These are phyloP conservation scores for Amoebophrya sp. DNA, from an alignment of 169 alveolate species.

Conservation along the genomic window DNA sequence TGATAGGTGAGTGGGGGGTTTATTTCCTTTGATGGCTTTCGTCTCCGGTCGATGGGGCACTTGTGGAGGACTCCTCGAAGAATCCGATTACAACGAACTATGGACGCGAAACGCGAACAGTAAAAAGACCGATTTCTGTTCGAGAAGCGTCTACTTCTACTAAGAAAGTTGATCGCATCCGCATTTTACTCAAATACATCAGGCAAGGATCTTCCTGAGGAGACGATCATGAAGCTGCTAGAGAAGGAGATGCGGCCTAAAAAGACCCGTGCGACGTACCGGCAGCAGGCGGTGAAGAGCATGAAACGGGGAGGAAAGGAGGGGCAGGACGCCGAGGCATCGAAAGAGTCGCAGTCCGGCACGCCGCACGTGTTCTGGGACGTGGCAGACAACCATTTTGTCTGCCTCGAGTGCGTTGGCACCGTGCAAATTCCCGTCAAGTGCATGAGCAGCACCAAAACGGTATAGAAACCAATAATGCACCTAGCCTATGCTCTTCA, in stretches of 20 bases:
- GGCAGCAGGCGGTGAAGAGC: not conserved
- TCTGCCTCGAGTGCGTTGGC: not conserved
- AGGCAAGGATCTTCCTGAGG: not conserved
- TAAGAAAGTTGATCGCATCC: too few relatives aligned
- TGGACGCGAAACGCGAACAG: too few relatives aligned
- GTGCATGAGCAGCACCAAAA: not conserved
- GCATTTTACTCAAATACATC: too few relatives aligned
- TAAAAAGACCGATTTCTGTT: too few relatives aligned
- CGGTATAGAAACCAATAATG: not conserved
- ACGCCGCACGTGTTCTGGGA: not conserved
- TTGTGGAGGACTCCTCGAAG: too few relatives aligned
- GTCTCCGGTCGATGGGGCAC: too few relatives aligned
- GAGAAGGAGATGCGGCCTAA: not conserved
- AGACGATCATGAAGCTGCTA: not conserved
- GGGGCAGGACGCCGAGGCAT: too few relatives aligned
- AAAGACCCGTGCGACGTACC: not conserved
- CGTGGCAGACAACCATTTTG: not conserved
- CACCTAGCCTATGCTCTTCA: too few relatives aligned
- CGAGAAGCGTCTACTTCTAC: too few relatives aligned
- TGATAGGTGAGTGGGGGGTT: too few relatives aligned
- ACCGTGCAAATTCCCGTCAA: not conserved
- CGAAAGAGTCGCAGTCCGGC: not conserved
- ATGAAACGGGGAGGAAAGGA: not conserved
- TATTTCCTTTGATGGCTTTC: too few relatives aligned
- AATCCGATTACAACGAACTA: too few relatives aligned